phyloP scores from a whole-genome alignment of 208 protist species.

The Leishmania guyanensis region DNA sequence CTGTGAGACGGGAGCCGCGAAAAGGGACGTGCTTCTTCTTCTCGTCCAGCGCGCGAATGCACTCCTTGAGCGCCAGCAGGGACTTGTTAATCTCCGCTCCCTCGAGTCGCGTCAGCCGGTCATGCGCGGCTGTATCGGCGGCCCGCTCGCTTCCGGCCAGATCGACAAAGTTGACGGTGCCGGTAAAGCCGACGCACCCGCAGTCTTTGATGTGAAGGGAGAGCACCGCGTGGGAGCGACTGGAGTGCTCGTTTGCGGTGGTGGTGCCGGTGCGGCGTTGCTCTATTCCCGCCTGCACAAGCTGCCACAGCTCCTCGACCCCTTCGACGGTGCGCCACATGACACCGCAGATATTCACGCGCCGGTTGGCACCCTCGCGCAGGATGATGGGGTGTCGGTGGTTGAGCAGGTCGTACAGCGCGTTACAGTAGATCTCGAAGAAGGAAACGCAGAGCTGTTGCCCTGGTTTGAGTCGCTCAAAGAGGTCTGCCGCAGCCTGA shows the following conservation, averaged over 20 bases:
- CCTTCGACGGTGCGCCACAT: conserved; percentile 67
- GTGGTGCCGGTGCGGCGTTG: conserved; percentile 87
- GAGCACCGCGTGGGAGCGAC: conserved; percentile 90
- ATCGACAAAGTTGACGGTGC: conserved; percentile 96
- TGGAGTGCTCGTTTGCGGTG: conserved; percentile 87
- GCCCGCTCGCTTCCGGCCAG: conserved; percentile 97
- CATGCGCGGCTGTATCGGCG: conserved; percentile 89
- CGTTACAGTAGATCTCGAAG: conserved; percentile 97
- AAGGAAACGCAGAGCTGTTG: conserved; percentile 76
- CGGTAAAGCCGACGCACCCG: conserved; percentile 59
- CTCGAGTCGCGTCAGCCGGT: conserved; percentile 94
- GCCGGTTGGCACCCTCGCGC: conserved; percentile 90
- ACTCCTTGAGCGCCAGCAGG: conserved; percentile 98
- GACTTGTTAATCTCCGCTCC: conserved; percentile 99
- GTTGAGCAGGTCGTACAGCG: conserved; percentile 95
- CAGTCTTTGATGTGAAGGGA: conserved; percentile 50
- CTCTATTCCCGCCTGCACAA: conserved; percentile 83
- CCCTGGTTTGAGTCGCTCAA: conserved; percentile 44
- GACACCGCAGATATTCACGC: conserved; percentile 92
- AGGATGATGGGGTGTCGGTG: conserved; percentile 81
- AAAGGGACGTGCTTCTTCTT: conserved; percentile 95
- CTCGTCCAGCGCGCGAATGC: conserved; percentile 96
- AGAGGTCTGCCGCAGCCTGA: conserved; percentile 91
- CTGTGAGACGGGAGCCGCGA: conserved; percentile 96
- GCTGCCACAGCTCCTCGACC: conserved; percentile 60